Evolutionary conservation across 2,329 filamentous ascomycete species (phyloP), one percentile per base, ranked within the genome.

Genomic region (Penicillium sp.): DNA sequence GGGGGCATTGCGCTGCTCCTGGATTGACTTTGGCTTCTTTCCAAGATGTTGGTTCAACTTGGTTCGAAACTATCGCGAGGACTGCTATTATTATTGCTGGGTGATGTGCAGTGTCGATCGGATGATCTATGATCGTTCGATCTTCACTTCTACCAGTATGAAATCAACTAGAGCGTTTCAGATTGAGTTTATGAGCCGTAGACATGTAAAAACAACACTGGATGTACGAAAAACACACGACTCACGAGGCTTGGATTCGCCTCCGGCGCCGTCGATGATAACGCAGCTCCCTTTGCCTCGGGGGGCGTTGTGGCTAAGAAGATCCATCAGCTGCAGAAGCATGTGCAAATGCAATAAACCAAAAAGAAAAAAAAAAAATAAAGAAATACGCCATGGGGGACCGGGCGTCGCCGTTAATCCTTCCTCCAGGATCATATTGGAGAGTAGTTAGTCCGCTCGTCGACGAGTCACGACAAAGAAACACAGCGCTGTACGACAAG

Each of bases 401-500:
- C 47, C n/a, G 47, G 47, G 10, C 47, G n/a, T 28, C 28, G 47
- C 28, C 47, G 8, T 35, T 13, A 5, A 50, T 24, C 40, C 40
- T 19, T 22, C 40, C 40, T 44, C 19, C 40, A 24, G n/a, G n/a
- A n/a, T n/a, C n/a, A n/a, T n/a, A n/a, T n/a, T n/a, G n/a, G n/a
- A n/a, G n/a, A n/a, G n/a, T n/a, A n/a, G n/a, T 6, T 17, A 26
- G 28, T n/a, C 38, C 17, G 12, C 13, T 7, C 45, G 17, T 30
- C 17, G 15, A 37, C 33, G n/a, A 38, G 30, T 19, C 51, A 44
- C 9, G 19, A 44, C 9, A 5, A 19, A 22, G 38, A 19, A n/a
- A n/a, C 56, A 40, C 40, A 33, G 47, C 40, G 47, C 33, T 58
- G 56, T 61, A 42, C 44, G 50, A 64, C 62, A 45, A 26, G 37